Evolutionary conservation across 2,329 filamentous ascomycete genomes (phyloP), one percentile per base, ranked within the genome.

Genomic region (Piedraia hortae): DNA sequence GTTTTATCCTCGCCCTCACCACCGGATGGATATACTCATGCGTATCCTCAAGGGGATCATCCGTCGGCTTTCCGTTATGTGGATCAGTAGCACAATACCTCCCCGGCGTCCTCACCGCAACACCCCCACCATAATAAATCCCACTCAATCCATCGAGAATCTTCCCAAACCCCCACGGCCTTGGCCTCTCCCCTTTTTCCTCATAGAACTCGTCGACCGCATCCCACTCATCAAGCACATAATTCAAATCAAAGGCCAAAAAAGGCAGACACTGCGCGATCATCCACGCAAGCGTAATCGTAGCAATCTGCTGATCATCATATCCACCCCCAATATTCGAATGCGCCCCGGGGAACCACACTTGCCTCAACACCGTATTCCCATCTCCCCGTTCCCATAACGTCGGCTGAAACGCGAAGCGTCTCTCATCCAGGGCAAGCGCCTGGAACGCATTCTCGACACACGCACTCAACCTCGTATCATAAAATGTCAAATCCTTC

Each of bases 201-300:
- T 47, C 40, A 31, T 55, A 56, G 29, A 47, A 51, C 16, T 41
- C 37, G 12, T 48, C 45, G 4, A 47, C 51, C 12, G 45, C 37
- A 10, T 52, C 48, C 24, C 51, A 48, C 23, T 53, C 45, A 28
- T 53, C 48, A 12, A 53, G 43, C 9, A 55, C 27, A 28, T 53
- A 55, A 20, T 51, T 47, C 3, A 44, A 38, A 23, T 53, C 41
- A 33, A 56, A 47, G 27, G 54, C 52, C 26, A 53, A 33, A 19
- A 53, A 52, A 1, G 46, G 45, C 23, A 48, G 42, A 19, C 58
- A 36, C 25, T 59, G 54, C 22, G 48, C 46, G 33, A 60, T 55
- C 56, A 62, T 61, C 56, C 56, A 62, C 3, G 56, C 56, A 2
- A 61, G 37, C 4, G 50, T 48, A 13, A 60, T 56, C 18, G 58